Evolutionary conservation across 306 rosid genomes (phyloP), one percentile per base, ranked within the genome.

Genomic region (Cicer arietinum): DNA sequence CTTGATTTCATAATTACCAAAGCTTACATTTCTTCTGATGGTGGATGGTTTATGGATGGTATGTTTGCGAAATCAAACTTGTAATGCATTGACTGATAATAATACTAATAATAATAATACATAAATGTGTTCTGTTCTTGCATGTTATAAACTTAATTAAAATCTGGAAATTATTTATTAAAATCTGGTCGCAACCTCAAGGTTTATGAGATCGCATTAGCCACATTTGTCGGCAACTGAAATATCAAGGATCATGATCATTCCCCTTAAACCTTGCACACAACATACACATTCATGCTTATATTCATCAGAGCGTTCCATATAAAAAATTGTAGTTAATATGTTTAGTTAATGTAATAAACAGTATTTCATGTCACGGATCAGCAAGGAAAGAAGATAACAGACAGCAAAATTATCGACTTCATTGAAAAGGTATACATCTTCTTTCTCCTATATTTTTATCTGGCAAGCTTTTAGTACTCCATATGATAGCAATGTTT

Each of bases 21-120:
- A 77, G 97, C 93, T 77, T 88, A 91, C 80, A 82, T 91, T 67
- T 88, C 92, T 76, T 89, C 93, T 40, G 95, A 89, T 69, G 97
- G 97, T 14, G 91, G 91, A 85, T 91, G 92, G 95, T 91, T 91
- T 85, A 88, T 91, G 97, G 95, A 91, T 76, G 93, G 92, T 91
- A 86, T 8, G 88, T 72, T 52, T 65, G 58, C 48, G 47, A 16
- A 58, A 58, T 71, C 30, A 72, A 60, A 65, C 73, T 68, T 77
- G 14, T 13, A 57, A 69, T 70, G 78, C 59, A 20, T 60, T 43
- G 13, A 47, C 44, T 7, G 14, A 22, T 51, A 30, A 30, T 30
- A 30, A 30, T 30, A 30, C 0, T 25, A 25, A 1, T 18, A 18
- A 18, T 18, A 18, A 18, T 18, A n/a, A 1, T 30, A 44, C 71